Evolutionary conservation across 495 filamentous ascomycete genomes (phyloP).

Genomic region (Neurospora terricola): DNA sequence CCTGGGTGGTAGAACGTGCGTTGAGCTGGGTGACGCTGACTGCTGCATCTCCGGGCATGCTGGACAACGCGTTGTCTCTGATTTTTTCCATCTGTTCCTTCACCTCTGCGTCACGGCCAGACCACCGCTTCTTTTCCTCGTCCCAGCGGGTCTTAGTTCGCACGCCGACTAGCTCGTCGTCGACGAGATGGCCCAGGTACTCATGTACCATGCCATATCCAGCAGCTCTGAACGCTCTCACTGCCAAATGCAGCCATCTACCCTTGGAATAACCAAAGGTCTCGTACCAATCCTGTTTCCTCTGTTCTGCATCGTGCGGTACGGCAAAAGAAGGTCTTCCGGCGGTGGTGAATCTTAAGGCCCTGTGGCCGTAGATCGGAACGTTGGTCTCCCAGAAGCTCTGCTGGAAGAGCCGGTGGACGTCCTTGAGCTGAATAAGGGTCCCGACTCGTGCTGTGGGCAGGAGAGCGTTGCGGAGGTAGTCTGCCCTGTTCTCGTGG

Average conservation of each 20-base stretch:
- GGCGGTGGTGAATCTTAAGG: neutral
- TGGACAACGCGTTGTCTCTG: neutral
- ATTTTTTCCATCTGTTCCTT: neutral
- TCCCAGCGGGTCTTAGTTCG: constrained; percentile 1
- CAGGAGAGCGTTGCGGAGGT: neutral
- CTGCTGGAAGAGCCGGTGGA: neutral
- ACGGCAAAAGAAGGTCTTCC: neutral
- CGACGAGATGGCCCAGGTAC: constrained; percentile 13
- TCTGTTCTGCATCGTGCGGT: neutral
- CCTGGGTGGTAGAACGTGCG: neutral
- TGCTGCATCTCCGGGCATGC: neutral
- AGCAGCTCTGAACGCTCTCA: neutral
- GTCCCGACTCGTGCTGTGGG: neutral
- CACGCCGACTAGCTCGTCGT: constrained; percentile 3
- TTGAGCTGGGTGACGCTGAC: neutral
- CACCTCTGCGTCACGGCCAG: neutral
- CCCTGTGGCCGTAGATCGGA: neutral
- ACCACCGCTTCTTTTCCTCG: neutral
- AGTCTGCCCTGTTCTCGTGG: neutral
- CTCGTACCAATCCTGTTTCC: neutral
- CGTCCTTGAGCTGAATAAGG: neutral
- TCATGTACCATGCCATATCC: neutral
- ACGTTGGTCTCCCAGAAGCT: neutral
- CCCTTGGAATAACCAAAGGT: neutral
- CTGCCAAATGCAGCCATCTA: neutral